Conservation (phyloP, 371 early-diverging fungal genomes). For the Lichtheimia corymbifera region DNA sequence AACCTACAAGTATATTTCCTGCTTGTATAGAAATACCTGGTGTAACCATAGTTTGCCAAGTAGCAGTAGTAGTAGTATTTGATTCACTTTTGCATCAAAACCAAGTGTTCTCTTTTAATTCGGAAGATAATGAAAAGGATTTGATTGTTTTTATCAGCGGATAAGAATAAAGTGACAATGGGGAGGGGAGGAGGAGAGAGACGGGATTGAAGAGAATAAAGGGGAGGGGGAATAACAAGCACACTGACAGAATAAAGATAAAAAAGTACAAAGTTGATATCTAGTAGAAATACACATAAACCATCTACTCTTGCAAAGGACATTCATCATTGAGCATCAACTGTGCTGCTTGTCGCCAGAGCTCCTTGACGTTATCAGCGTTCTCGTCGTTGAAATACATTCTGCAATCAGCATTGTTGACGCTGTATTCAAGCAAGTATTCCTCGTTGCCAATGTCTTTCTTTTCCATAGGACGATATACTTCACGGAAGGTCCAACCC, state of each 20-base stretch:
- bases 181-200: not conserved
- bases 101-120: too few species aligned
- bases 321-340: conserved; percentile 39
- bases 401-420: conserved; percentile 49
- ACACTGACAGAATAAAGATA: not conserved
- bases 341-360: conserved; percentile 46
- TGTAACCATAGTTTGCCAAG: too few species aligned
- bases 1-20: too few species aligned
- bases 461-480: conserved; percentile 33
- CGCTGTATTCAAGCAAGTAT: conserved; percentile 46
- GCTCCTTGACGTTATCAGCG: conserved; percentile 39
- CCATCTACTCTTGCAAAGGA: conserved; percentile 21
- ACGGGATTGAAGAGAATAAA: not conserved
- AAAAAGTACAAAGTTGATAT: conserved; percentile 1
- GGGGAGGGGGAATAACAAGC: not conserved
- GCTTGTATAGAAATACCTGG: too few species aligned
- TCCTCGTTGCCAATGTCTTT: conserved; percentile 29
- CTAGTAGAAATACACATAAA: not conserved
- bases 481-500: conserved; percentile 58
- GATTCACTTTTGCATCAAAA: too few species aligned
- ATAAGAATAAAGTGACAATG: not conserved
- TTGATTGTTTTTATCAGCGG: not conserved
- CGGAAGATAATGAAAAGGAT: too few species aligned
- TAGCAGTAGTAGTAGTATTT: too few species aligned
- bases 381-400: conserved; percentile 49